A percentile compares a stretch with the other conserved stretches of the same genome.
These are phyloP conservation scores for Aplosporella prunicola DNA, from an alignment of 2,329 filamentous ascomycete genomes.

Conservation along the genomic window DNA sequence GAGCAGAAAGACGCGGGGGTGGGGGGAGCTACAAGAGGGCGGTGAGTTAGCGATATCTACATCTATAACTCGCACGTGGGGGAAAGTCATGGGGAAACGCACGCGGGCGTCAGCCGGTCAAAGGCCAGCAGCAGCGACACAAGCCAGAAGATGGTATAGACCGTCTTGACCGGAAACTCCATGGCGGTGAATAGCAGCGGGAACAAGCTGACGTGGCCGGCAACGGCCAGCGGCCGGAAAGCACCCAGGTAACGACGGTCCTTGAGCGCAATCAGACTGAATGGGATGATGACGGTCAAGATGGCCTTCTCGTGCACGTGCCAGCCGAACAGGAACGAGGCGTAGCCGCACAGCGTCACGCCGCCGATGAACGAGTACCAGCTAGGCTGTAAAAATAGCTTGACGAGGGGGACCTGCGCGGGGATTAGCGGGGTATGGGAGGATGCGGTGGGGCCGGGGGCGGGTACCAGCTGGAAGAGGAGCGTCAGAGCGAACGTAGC, in stretches of 20 bases:
- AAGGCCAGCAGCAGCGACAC: conserved; percentile 77
- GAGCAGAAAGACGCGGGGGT: conserved; percentile 75
- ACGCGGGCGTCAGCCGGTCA: conserved; percentile 75
- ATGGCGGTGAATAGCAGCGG: conserved; percentile 84
- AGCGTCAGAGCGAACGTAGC: conserved; percentile 77
- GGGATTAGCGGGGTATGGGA: background rate
- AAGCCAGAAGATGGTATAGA: conserved; percentile 90
- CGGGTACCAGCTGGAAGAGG: conserved; percentile 59
- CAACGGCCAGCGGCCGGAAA: conserved; percentile 83
- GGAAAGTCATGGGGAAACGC: too few relatives aligned
- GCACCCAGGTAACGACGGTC: conserved; percentile 85
- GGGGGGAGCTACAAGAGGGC: conserved; percentile 45
- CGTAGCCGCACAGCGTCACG: conserved; percentile 86
- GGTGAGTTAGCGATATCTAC: too few relatives aligned
- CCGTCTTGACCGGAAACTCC: conserved; percentile 88
- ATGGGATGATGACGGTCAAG: conserved; percentile 86
- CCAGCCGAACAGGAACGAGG: conserved; percentile 96
- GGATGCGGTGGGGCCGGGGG: background rate
- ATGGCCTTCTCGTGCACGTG: conserved; percentile 98
- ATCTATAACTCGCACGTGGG: too few relatives aligned
- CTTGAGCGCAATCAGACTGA: conserved; percentile 81
- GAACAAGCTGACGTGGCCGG: conserved; percentile 91
- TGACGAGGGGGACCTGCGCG: conserved; percentile 50
- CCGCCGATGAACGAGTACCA: conserved; percentile 88
- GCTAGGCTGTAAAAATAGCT: conserved; percentile 68